Evolutionary conservation across 805 yeast species (phyloP).

Genomic region (Candida oleophila): DNA sequence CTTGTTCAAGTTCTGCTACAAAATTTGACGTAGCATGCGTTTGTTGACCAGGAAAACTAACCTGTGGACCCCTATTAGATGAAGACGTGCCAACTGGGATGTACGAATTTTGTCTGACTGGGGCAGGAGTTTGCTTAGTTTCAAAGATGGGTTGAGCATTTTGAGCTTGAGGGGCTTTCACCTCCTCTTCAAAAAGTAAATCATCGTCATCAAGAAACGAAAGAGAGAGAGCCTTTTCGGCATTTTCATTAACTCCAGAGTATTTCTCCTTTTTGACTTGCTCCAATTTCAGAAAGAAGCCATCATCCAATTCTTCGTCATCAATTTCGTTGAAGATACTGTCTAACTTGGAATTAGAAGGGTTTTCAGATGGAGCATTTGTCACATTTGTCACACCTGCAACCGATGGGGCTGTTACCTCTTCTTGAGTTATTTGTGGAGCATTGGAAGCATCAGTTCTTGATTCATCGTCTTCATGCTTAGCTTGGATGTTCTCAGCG

Average conservation of each 20-base stretch:
- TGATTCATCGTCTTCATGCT: too few relatives aligned
- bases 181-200: constrained; percentile 5
- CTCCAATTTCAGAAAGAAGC: constrained; percentile 1
- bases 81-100: background rate
- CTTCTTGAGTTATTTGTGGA: background rate
- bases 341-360: background rate
- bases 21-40: constrained; percentile 7
- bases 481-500: too few relatives aligned
- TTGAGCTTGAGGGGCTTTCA: constrained; percentile 2
- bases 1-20: constrained; percentile 34
- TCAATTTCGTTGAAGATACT: constrained; percentile 3
- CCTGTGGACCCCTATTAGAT: background rate
- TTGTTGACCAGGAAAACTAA: background rate
- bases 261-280: background rate
- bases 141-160: background rate
- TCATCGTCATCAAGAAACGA: constrained; percentile 7
- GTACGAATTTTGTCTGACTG: constrained; percentile 4
- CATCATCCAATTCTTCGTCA: constrained; percentile 2
- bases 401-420: background rate
- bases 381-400: background rate
- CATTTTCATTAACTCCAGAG: background rate
- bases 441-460: background rate
- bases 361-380: background rate
- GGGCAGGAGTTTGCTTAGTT: constrained; percentile 3
- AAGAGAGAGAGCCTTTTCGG: background rate